Base-by-base conservation (phyloP, 2,329 filamentous ascomycete genomes). In the Aspergillus oerlinghausenensis region DNA sequence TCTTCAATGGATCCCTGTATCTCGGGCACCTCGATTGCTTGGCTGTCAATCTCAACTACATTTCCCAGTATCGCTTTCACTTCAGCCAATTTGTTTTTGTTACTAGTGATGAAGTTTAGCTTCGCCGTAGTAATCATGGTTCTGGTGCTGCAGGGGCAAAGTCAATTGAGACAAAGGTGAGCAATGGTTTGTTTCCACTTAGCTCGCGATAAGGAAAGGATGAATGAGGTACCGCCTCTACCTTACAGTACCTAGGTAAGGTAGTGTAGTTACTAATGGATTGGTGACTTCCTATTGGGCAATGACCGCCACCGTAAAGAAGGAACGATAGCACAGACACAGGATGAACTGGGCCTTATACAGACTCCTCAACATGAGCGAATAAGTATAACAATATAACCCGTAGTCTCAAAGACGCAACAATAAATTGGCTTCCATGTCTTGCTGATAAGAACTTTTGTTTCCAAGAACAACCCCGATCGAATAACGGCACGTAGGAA, bases 91-190 rank as follows among this genome's bases (percentile, higher is more conserved):
- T 99, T 99, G 79, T 96, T 95, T 69, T 88, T 86, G 77, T 99
- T 99, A 75, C 93, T 89, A 1, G 93, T 97, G 71, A 99, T 96
- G 79, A 99, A 99, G 76, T 95, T 92, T 63, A 99, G 79, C 19
- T 69, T 70, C 61, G 80, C 75, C 63, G 79, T 78, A 47, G 77
- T 73, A 50, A 77, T 72, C 77, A 82, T 82, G 50, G 45, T 55
- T 51, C 38, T 32, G n/a, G 32, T 38, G 25, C 45, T 38, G 32
- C 32, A 38, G 32, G 32, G 14, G 32, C 32, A 7, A 38, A 38
- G 32, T 38, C 32, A 17, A 38, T 38, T 38, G 32, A 29, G 21
- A 58, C 57, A 51, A 52, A 59, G 52, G n/a, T 19, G 8, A 21
- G 19, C 8, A 11, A 23, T 10, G 40, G 40, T 21, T 42, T 42